These are phyloP conservation scores for Cyclocybe cylindracea DNA, from an alignment of 768 basidiomycete species.

Conservation along the genomic window DNA sequence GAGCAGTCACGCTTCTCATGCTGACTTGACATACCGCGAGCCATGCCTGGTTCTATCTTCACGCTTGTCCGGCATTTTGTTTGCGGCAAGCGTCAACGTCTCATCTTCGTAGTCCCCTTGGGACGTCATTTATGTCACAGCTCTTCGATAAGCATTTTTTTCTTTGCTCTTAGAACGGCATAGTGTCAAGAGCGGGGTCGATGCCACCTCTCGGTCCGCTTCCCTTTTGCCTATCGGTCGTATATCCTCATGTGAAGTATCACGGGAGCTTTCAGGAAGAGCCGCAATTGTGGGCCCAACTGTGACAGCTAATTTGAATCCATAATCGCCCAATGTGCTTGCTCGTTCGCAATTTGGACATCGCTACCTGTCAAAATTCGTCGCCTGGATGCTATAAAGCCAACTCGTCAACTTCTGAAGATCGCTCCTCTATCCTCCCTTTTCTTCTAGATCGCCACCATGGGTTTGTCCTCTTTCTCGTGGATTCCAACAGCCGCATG, in stretches of 20 bases:
- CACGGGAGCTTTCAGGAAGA: slow-evolving; percentile 17
- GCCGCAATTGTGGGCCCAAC: slow-evolving; percentile 9
- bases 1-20: slow-evolving; percentile 24
- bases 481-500: slow-evolving; percentile 16
- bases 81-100: slow-evolving; percentile 20
- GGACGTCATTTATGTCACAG: slow-evolving; percentile 7
- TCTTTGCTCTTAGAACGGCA: slow-evolving; percentile 11
- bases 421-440: slow-evolving; percentile 15
- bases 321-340: slow-evolving; percentile 12
- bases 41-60: slow-evolving; percentile 24
- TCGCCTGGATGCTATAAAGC: slow-evolving; percentile 22
- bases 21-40: slow-evolving; percentile 36
- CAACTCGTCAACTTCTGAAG: slow-evolving; percentile 9
- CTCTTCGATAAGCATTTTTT: slow-evolving; percentile 4
- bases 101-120: slow-evolving; percentile 8
- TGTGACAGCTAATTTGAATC: slow-evolving; percentile 18
- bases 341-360: slow-evolving; percentile 23
- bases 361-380: slow-evolving; percentile 30
- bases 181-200: slow-evolving; percentile 4
- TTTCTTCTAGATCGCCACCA: slow-evolving; percentile 17
- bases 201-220: slow-evolving; percentile 11
- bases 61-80: slow-evolving; percentile 8
- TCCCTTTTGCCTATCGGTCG: slow-evolving; percentile 1
- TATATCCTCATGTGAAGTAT: slow-evolving; percentile 18
- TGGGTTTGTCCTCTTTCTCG: slow-evolving; percentile 15